phyloP scores from a whole-genome alignment of 2,329 filamentous ascomycete species.

The Metarhizium robertsii region DNA sequence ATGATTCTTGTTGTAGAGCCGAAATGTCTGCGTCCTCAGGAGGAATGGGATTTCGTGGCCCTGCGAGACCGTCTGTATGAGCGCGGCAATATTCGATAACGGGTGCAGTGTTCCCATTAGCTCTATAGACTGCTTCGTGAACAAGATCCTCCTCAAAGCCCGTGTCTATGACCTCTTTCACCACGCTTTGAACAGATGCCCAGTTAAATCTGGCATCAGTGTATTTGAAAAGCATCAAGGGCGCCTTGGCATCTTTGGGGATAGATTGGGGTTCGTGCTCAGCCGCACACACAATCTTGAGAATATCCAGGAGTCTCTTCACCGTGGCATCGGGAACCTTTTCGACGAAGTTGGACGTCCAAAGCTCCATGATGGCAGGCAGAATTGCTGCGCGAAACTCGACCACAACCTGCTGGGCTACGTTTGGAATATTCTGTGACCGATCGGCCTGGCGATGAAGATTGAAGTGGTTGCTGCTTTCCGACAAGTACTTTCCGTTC shows the following conservation, averaged over 20 bases:
- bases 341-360: constrained; percentile 78
- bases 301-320: constrained; percentile 71
- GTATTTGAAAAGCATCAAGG: constrained; percentile 34
- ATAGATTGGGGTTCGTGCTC: constrained; percentile 63
- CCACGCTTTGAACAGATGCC: constrained; percentile 20
- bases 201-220: constrained; percentile 37
- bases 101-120: constrained; percentile 52
- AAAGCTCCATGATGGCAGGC: constrained; percentile 66
- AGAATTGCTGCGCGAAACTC: constrained; percentile 76
- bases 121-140: constrained; percentile 73
- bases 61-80: constrained; percentile 46
- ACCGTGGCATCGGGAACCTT: constrained; percentile 69
- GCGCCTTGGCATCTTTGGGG: constrained; percentile 43
- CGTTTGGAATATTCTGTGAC: constrained; percentile 27
- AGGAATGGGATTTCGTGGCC: constrained; percentile 59
- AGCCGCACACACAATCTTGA: constrained; percentile 68
- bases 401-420: constrained; percentile 68
- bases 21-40: constrained; percentile 40
- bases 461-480: constrained; percentile 54
- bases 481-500: constrained; percentile 69
- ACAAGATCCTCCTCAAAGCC: constrained; percentile 49
- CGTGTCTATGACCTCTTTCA: constrained; percentile 23
- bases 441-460: constrained; percentile 34
- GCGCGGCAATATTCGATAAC: constrained; percentile 69
- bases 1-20: constrained; percentile 19